phyloP scores from a whole-genome alignment of 2,329 filamentous ascomycete genomes.

The Fusarium musae region DNA sequence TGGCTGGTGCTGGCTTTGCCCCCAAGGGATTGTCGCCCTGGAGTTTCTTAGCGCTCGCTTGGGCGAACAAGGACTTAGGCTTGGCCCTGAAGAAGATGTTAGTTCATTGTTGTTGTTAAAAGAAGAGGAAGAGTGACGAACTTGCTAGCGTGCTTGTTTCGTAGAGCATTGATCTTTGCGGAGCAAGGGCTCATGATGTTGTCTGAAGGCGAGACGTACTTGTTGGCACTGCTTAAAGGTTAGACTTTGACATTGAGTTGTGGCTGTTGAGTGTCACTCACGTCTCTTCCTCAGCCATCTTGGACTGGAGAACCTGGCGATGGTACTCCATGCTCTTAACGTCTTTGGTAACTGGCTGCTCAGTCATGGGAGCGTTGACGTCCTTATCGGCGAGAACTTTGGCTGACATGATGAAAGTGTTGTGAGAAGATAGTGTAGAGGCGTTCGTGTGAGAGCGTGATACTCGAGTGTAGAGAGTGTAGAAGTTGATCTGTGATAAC shows the following conservation, averaged over 20 bases:
- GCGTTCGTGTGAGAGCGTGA: background rate
- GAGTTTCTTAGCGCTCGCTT: conserved; percentile 72
- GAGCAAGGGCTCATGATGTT: conserved; percentile 89
- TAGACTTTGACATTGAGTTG: background rate
- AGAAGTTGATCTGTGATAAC: background rate
- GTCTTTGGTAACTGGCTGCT: conserved; percentile 54
- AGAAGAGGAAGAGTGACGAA: conserved; percentile 55
- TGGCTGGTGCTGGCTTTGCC: conserved; percentile 49
- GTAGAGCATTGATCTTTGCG: conserved; percentile 82
- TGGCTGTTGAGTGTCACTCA: conserved; percentile 52
- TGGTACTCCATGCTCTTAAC: conserved; percentile 81
- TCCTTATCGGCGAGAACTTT: conserved; percentile 74
- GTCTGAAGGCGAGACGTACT: conserved; percentile 86
- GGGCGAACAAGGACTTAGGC: conserved; percentile 75
- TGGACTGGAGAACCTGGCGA: conserved; percentile 77
- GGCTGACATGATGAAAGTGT: conserved; percentile 60
- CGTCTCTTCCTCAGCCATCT: conserved; percentile 72
- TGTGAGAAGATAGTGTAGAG: background rate
- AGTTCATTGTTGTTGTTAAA: conserved; percentile 5
- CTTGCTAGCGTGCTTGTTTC: conserved; percentile 84
- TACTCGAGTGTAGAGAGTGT: background rate
- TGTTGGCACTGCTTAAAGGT: conserved; percentile 52
- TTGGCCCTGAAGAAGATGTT: conserved; percentile 61
- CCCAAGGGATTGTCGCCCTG: conserved; percentile 57
- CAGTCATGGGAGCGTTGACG: conserved; percentile 66